A percentile compares a stretch with the other conserved stretches of the same genome.
Evolutionary conservation across 768 basidiomycete species (phyloP).

Genomic region (Suillus subaureus): DNA sequence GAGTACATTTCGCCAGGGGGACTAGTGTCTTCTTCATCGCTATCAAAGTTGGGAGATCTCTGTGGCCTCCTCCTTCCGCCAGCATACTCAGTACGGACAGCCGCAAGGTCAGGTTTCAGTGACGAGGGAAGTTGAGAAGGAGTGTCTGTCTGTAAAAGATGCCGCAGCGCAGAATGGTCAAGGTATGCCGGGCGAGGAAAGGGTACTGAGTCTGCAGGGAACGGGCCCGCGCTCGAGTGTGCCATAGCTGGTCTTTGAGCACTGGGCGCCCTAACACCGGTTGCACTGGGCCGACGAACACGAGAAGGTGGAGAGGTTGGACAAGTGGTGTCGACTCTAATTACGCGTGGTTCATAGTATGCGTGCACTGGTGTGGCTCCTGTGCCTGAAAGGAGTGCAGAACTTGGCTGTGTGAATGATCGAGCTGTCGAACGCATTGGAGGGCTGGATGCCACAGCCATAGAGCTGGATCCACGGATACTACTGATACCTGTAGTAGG

Average conservation of each 20-base stretch:
- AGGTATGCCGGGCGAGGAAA: conserved; percentile 77
- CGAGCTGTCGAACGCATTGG: conserved; percentile 46
- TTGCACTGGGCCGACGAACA: conserved; percentile 48
- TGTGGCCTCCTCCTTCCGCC: conserved; percentile 22
- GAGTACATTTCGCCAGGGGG: conserved; percentile 45
- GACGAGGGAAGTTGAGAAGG: conserved; percentile 38
- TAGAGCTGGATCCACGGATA: conserved; percentile 35
- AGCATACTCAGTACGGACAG: conserved; percentile 23
- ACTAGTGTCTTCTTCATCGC: conserved; percentile 67
- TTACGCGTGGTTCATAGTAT: conserved; percentile 66
- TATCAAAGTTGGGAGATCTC: conserved; percentile 53
- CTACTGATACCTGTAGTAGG: conserved; percentile 37
- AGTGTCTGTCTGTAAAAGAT: conserved; percentile 61
- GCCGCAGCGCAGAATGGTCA: conserved; percentile 72
- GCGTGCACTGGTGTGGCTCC: conserved; percentile 32
- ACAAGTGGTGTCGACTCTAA: conserved; percentile 57
- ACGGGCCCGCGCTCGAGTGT: conserved; percentile 28
- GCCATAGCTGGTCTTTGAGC: conserved; percentile 27
- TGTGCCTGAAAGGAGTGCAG: conserved; percentile 34
- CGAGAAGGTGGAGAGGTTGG: conserved; percentile 48
- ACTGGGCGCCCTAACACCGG: conserved; percentile 28
- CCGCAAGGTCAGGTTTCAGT: conserved; percentile 38
- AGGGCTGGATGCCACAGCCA: conserved; percentile 32
- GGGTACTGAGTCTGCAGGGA: conserved; percentile 33
- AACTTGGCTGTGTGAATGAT: conserved; percentile 38